Percentiles rank a stretch among this genome's conserved stretches.
Evolutionary conservation across 257 asterid species (phyloP).

Genomic region (Schizonepeta tenuifolia): DNA sequence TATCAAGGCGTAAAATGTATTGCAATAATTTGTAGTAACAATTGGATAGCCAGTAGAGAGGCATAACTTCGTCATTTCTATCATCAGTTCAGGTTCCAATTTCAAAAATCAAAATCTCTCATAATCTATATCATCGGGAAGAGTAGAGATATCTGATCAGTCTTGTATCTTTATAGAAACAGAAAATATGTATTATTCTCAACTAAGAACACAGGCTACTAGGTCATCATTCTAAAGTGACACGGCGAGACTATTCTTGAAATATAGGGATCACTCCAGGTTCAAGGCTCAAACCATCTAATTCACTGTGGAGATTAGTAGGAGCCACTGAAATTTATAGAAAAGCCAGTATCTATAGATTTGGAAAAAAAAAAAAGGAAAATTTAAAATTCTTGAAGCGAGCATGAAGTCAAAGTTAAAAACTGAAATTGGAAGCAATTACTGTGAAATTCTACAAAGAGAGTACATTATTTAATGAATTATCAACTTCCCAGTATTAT

Average conservation of each 20-base stretch:
- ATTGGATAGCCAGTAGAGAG: background rate
- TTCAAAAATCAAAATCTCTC: background rate
- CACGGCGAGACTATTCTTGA: background rate
- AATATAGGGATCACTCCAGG: background rate
- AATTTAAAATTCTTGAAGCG: too few relatives aligned
- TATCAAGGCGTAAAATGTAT: background rate
- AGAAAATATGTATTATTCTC: background rate
- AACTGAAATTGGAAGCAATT: background rate
- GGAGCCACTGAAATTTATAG: background rate
- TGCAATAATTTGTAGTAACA: background rate
- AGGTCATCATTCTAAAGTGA: background rate
- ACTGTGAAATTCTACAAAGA: background rate
- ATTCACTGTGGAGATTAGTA: background rate
- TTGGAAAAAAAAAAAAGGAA: too few relatives aligned
- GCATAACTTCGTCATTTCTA: background rate
- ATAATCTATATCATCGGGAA: background rate
- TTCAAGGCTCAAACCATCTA: background rate
- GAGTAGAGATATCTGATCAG: background rate
- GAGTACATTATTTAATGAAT: background rate
- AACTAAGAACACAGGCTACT: background rate
- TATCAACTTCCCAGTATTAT: background rate
- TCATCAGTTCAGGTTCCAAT: background rate
- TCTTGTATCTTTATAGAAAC: background rate
- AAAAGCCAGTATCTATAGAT: background rate
- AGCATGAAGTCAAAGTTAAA: background rate